These are phyloP conservation scores for Cutaneotrichosporon cutaneum DNA, from an alignment of 1,284 basidiomycete genomes.

Conservation along the genomic window DNA sequence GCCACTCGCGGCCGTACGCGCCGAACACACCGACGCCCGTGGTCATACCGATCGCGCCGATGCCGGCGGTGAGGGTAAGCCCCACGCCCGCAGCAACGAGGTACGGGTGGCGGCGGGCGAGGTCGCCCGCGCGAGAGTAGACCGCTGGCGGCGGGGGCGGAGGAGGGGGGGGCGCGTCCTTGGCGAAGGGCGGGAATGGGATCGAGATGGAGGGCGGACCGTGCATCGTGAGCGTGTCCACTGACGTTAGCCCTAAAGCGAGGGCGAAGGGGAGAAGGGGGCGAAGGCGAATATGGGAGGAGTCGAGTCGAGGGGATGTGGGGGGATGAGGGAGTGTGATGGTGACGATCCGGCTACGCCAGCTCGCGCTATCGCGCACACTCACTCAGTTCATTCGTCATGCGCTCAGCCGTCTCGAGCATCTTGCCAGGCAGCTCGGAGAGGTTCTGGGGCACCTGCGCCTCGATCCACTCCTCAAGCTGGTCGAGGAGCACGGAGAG, in stretches of 20 bases:
- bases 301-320: too few relatives aligned
- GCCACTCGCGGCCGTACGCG: conserved; percentile 16
- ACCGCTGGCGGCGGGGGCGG: conserved; percentile 28
- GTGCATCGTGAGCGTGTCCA: conserved; percentile 49
- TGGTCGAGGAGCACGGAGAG: conserved; percentile 46
- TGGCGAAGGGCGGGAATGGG: conserved; percentile 49
- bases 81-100: conserved; percentile 27
- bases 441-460: conserved; percentile 47
- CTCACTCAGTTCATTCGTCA: conserved; percentile 49
- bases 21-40: conserved; percentile 22
- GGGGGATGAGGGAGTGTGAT: background rate
- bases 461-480: conserved; percentile 51
- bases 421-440: conserved; percentile 48
- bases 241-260: conserved; percentile 31
- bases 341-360: background rate
- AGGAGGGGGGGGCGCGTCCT: conserved; percentile 40
- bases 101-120: conserved; percentile 22
- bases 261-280: too few relatives aligned
- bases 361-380: background rate
- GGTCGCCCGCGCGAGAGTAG: conserved; percentile 13
- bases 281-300: background rate
- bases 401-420: conserved; percentile 48
- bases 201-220: conserved; percentile 49
- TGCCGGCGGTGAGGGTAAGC: conserved; percentile 36
- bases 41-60: conserved; percentile 33